Base-by-base conservation (phyloP, 495 filamentous ascomycete species). In the Podospora australis region DNA sequence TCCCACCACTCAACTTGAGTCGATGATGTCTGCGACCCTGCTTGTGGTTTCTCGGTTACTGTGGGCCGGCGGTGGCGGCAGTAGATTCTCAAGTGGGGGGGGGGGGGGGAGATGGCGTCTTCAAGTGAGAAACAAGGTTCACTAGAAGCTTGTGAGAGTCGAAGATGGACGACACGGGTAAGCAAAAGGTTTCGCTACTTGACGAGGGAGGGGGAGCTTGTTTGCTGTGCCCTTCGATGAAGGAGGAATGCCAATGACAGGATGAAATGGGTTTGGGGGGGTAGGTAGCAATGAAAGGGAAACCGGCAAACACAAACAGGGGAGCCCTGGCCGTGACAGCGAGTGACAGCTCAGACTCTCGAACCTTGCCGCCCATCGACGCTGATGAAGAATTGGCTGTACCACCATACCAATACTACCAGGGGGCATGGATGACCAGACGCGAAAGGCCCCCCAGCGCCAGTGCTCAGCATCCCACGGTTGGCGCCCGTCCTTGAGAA, bases 311-410 rank as follows among this genome's bases (percentile, higher is more conserved):
- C n/a, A n/a, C n/a, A n/a, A 36, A 17, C 32, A 36, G 14, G 32
- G 32, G 26, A 17, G n/a, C n/a, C n/a, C n/a, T n/a, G n/a, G n/a
- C n/a, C n/a, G n/a, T n/a, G 32, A 4, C 32, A 36, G n/a, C n/a
- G n/a, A 16, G 32, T 36, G 32, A 36, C 32, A 36, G 32, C 32
- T 36, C 32, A 36, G 32, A n/a, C n/a, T n/a, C n/a, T n/a, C n/a
- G n/a, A n/a, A n/a, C n/a, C 32, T n/a, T 36, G 14, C 32, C 32
- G 32, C 32, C 32, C 32, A 36, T 36, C 14, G 19, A 36, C 32
- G n/a, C 32, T 36, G n/a, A n/a, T n/a, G n/a, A n/a, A n/a, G n/a
- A n/a, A n/a, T n/a, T 13, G 4, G n/a, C n/a, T 16, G 32, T 36
- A 17, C 32, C 14, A n/a, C 19, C n/a, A 36, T 36, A 17, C 32